Conservation (phyloP, 164 flowering plant species). For the Berberis thunbergii region DNA sequence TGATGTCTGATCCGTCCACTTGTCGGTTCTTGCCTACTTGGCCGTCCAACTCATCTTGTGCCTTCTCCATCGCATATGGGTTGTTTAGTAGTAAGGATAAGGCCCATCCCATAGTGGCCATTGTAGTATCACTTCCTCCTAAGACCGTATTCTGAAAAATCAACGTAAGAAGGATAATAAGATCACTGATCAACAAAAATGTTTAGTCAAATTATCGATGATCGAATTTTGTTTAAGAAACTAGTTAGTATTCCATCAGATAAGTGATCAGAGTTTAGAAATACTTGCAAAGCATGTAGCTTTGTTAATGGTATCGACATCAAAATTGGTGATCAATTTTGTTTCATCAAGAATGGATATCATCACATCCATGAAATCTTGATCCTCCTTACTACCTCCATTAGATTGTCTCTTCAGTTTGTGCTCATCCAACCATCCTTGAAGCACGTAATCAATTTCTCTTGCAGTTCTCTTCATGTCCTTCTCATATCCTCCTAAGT, state of each 20-base stretch:
- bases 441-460: slow-evolving; percentile 8
- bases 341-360: slow-evolving; percentile 5
- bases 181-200: neutral
- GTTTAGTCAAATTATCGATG: no score
- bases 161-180: neutral
- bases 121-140: slow-evolving; percentile 14
- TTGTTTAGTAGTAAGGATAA: slow-evolving; percentile 24
- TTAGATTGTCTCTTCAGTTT: neutral
- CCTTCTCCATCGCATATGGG: slow-evolving; percentile 10
- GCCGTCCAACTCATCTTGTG: slow-evolving; percentile 20
- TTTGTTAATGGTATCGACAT: slow-evolving; percentile 7
- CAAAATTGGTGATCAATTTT: neutral
- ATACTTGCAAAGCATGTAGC: slow-evolving; percentile 12
- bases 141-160: slow-evolving; percentile 2
- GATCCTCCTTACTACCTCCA: neutral
- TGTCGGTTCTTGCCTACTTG: slow-evolving; percentile 24
- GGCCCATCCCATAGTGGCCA: slow-evolving; percentile 18
- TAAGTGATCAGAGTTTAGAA: no score
- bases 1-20: slow-evolving; percentile 11
- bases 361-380: slow-evolving; percentile 22
- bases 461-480: slow-evolving; percentile 10
- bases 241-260: no score
- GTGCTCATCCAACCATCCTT: slow-evolving; percentile 15
- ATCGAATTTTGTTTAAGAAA: no score
- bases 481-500: slow-evolving; percentile 12